Conservation (phyloP, 2,329 filamentous ascomycete genomes). For the Colletotrichum tropicale region DNA sequence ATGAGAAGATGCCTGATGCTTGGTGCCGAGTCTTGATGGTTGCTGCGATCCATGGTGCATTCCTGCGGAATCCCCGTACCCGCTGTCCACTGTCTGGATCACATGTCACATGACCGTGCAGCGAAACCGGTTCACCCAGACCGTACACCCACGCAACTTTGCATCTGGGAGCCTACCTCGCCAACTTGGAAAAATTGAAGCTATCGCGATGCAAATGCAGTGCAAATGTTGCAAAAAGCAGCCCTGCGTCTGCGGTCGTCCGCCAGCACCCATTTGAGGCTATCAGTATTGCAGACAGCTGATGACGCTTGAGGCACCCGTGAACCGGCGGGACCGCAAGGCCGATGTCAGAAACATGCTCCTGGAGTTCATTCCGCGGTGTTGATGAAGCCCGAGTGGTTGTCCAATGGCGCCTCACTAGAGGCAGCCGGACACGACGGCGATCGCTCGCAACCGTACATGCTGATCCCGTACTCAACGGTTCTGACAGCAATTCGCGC, state of each 20-base stretch:
- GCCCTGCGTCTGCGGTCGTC: not conserved
- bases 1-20: not conserved
- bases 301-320: not conserved
- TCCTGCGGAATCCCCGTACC: not conserved
- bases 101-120: conserved; percentile 8
- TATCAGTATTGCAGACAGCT: not conserved
- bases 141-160: conserved; percentile 5
- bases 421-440: not conserved
- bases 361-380: not conserved
- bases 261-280: not conserved
- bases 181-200: not conserved
- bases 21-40: no score
- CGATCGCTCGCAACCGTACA: conserved; percentile 1
- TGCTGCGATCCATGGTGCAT: not conserved
- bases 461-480: not conserved
- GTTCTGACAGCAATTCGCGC: not conserved
- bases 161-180: not conserved
- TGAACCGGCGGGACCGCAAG: not conserved
- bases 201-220: not conserved
- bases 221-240: not conserved
- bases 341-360: not conserved
- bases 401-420: conserved; percentile 1
- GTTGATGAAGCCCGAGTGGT: not conserved
- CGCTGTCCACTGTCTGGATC: not conserved
- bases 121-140: not conserved